Percentiles rank a stretch among this genome's conserved stretches.
These are phyloP conservation scores for Mortierella sp. DNA, from an alignment of 371 early-diverging fungal genomes.

Conservation along the genomic window DNA sequence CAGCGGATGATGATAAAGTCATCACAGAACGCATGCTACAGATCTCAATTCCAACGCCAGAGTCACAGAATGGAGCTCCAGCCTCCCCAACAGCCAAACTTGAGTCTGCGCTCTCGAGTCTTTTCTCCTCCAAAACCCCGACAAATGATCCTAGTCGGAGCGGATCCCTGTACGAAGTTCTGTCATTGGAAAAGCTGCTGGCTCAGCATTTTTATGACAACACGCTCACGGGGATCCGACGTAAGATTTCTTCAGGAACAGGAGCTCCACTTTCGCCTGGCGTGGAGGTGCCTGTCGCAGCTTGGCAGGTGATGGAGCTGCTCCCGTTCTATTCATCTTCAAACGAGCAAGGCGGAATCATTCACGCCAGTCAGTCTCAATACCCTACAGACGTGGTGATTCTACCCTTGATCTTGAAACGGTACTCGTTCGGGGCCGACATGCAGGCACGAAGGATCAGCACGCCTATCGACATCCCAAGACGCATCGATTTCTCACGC, in stretches of 20 bases:
- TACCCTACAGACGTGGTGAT: constrained; percentile 63
- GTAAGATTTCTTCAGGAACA: constrained; percentile 45
- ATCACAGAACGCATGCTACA: constrained; percentile 66
- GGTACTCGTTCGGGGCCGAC: constrained; percentile 57
- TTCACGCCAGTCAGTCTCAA: constrained; percentile 57
- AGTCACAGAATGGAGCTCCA: background rate
- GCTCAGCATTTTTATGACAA: constrained; percentile 56
- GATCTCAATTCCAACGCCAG: constrained; percentile 57
- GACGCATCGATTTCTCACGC: constrained; percentile 59
- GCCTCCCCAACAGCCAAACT: constrained; percentile 4
- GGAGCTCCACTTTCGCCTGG: constrained; percentile 49
- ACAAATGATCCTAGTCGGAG: background rate
- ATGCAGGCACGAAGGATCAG: constrained; percentile 55
- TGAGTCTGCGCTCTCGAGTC: constrained; percentile 29
- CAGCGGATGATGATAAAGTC: constrained; percentile 63
- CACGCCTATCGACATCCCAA: constrained; percentile 58
- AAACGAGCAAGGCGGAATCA: constrained; percentile 64
- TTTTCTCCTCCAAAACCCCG: constrained; percentile 18
- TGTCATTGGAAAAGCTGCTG: constrained; percentile 55
- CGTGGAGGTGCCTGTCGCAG: constrained; percentile 58
- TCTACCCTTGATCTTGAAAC: constrained; percentile 65
- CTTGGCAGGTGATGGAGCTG: constrained; percentile 69
- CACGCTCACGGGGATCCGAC: constrained; percentile 55
- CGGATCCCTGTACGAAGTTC: constrained; percentile 13
- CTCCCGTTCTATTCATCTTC: constrained; percentile 67